phyloP scores from a whole-genome alignment of 768 basidiomycete genomes.

The Lentinula sp. region DNA sequence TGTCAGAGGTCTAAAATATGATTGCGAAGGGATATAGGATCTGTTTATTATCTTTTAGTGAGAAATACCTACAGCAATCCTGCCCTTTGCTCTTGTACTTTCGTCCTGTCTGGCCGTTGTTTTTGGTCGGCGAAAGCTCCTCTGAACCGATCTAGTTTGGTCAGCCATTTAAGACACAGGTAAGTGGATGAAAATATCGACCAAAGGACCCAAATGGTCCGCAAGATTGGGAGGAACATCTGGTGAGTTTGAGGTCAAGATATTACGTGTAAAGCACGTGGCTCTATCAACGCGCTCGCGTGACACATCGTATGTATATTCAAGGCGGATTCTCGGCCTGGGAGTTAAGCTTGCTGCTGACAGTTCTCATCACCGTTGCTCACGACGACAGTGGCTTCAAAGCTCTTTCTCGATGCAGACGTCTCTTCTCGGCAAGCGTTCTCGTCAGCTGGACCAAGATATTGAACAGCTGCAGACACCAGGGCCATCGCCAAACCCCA shows the following conservation, averaged over 20 bases:
- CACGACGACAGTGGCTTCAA: slow-evolving; percentile 18
- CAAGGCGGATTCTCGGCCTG: neutral
- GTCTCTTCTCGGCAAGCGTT: slow-evolving; percentile 47
- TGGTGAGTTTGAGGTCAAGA: neutral
- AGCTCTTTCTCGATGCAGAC: slow-evolving; percentile 34
- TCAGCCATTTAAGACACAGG: neutral
- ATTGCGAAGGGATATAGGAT: neutral
- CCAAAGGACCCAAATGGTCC: neutral
- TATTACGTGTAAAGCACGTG: neutral
- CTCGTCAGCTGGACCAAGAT: slow-evolving; percentile 28
- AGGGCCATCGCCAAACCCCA: slow-evolving; percentile 57
- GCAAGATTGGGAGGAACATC: neutral
- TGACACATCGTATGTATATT: neutral
- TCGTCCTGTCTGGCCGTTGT: neutral
- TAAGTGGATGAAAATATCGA: neutral
- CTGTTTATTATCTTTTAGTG: neutral
- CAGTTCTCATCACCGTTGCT: neutral
- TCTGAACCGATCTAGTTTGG: neutral
- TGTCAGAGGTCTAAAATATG: neutral
- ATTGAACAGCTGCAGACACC: slow-evolving; percentile 44
- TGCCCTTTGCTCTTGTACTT: neutral
- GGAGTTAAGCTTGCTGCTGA: neutral
- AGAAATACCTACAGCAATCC: neutral
- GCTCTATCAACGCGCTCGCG: neutral
- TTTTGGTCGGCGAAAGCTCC: neutral